These are phyloP conservation scores for Atkinsonella hypoxylon DNA, from an alignment of 2,329 filamentous ascomycete genomes.

Conservation along the genomic window DNA sequence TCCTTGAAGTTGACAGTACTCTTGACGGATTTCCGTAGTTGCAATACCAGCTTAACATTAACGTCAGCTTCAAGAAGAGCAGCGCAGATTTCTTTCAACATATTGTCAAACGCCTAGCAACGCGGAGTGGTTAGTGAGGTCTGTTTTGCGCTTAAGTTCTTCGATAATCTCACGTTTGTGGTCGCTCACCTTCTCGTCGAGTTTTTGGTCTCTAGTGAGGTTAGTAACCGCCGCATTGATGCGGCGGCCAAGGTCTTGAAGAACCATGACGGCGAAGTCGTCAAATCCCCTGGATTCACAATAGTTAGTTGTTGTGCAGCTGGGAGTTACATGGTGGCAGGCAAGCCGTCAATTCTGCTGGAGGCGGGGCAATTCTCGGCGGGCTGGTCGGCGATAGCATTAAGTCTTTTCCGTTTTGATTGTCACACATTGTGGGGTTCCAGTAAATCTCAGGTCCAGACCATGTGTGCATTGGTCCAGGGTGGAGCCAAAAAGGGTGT, in stretches of 20 bases:
- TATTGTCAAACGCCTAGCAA: conserved; percentile 76
- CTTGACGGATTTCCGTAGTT: conserved; percentile 87
- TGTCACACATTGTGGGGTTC: too few relatives aligned
- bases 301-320: too few relatives aligned
- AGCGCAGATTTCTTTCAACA: conserved; percentile 97
- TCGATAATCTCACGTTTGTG: too few relatives aligned
- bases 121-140: background rate
- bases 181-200: conserved; percentile 79
- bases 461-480: too few relatives aligned
- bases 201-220: conserved; percentile 79
- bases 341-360: too few relatives aligned
- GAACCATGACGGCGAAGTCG: conserved; percentile 57
- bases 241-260: conserved; percentile 96
- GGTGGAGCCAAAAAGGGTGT: too few relatives aligned
- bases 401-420: too few relatives aligned
- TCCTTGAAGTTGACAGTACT: conserved; percentile 89
- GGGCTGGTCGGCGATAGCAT: too few relatives aligned
- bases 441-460: too few relatives aligned
- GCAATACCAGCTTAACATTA: conserved; percentile 85
- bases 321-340: too few relatives aligned
- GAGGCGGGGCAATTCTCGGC: too few relatives aligned
- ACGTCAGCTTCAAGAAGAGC: conserved; percentile 95
- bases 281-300: background rate
- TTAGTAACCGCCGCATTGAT: conserved; percentile 95
- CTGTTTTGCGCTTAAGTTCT: background rate